phyloP scores from a whole-genome alignment of 2,329 filamentous ascomycete species.

The Stylonectria norvegica region DNA sequence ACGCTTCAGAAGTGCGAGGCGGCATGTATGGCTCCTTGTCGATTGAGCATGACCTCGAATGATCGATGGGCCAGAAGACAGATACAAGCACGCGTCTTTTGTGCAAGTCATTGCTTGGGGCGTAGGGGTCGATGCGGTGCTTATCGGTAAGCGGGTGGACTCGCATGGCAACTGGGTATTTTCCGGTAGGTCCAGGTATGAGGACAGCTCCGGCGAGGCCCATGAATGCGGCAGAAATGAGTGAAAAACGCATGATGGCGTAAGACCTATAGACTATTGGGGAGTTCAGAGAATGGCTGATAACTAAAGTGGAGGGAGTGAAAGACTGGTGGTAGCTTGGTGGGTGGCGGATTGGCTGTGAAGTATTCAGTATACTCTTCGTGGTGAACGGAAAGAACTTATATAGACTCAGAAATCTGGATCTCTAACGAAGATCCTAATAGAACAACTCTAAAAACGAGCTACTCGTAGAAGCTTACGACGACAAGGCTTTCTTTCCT shows the following conservation, averaged over 20 bases:
- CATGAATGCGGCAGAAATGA: conserved; percentile 13
- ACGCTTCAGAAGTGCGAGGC: conserved; percentile 27
- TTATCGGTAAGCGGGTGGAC: conserved; percentile 29
- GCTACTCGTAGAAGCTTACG: no score
- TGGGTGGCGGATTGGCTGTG: no score
- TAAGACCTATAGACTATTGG: neutral
- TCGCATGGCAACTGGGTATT: conserved; percentile 28
- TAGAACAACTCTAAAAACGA: no score
- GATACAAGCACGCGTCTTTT: conserved; percentile 29
- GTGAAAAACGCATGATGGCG: conserved; percentile 17
- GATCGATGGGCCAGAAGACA: conserved; percentile 30
- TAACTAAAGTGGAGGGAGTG: neutral
- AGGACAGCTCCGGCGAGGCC: conserved; percentile 21
- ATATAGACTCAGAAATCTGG: no score
- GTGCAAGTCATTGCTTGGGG: conserved; percentile 18
- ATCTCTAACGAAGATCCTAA: no score
- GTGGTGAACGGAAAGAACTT: no score
- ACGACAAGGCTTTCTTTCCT: no score
- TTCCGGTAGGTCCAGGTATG: conserved; percentile 28
- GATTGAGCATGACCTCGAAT: conserved; percentile 16
- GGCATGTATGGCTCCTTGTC: conserved; percentile 33
- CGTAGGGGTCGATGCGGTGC: conserved; percentile 31
- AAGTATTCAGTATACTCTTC: no score
- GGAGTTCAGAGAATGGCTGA: neutral
- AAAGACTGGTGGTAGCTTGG: no score